phyloP scores from a whole-genome alignment of 2,329 filamentous ascomycete species.

The Trichophyton simii region DNA sequence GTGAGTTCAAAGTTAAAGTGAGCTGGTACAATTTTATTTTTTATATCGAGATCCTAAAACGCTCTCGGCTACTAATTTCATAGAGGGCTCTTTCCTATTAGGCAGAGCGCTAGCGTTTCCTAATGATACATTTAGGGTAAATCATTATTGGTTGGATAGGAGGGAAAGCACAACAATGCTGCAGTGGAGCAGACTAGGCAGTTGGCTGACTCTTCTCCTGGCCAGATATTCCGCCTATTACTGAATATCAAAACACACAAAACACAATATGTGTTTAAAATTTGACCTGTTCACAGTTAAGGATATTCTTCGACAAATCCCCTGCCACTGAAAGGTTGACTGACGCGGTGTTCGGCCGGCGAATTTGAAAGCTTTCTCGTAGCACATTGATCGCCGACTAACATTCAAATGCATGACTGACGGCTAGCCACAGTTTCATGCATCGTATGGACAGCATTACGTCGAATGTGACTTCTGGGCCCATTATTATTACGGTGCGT shows the following conservation, averaged over 20 bases:
- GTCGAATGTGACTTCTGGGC: not conserved
- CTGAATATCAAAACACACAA: not conserved
- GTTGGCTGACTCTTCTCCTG: not conserved
- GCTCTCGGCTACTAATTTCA: too few relatives aligned
- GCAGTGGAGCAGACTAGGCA: not conserved
- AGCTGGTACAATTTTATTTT: too few relatives aligned
- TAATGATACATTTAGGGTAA: too few relatives aligned
- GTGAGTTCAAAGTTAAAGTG: too few relatives aligned
- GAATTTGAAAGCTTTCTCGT: too few relatives aligned
- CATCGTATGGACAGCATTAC: not conserved
- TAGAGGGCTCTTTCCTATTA: not conserved
- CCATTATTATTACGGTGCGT: not conserved
- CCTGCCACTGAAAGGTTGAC: too few relatives aligned
- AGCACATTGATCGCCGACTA: too few relatives aligned
- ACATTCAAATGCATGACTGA: not conserved
- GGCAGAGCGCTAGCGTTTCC: too few relatives aligned
- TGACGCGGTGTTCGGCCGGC: too few relatives aligned
- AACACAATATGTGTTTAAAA: not conserved
- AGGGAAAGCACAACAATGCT: not conserved
- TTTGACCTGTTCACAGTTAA: not conserved
- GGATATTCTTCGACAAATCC: not conserved
- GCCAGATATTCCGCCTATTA: not conserved
- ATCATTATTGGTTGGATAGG: not conserved
- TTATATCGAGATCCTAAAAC: too few relatives aligned
- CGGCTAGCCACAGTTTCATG: not conserved